Evolutionary conservation across 768 basidiomycete genomes (phyloP).

Genomic region (Lactifluus pinguis): DNA sequence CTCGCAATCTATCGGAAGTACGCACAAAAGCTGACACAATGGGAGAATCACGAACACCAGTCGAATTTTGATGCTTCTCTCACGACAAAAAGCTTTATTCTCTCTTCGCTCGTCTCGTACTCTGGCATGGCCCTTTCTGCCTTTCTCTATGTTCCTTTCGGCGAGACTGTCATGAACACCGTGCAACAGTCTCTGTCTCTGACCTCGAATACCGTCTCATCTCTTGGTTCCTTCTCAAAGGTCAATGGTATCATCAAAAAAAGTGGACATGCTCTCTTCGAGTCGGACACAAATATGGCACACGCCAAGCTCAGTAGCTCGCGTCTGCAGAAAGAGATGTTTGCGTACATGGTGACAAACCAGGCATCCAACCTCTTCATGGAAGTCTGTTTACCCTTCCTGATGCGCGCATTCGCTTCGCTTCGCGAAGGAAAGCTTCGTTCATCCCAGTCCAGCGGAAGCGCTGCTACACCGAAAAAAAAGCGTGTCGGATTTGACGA

Average conservation of each 20-base stretch:
- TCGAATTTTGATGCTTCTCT: conserved; percentile 70
- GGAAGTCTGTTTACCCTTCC: conserved; percentile 76
- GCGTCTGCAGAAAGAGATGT: conserved; percentile 83
- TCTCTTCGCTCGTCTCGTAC: conserved; percentile 85
- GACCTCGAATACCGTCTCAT: conserved; percentile 9
- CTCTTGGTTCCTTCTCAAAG: conserved; percentile 15
- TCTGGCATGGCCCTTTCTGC: conserved; percentile 88
- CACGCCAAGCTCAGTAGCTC: conserved; percentile 53
- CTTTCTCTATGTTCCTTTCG: conserved; percentile 93
- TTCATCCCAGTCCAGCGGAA: conserved; percentile 12
- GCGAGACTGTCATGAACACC: conserved; percentile 67
- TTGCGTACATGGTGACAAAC: conserved; percentile 85
- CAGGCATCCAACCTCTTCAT: conserved; percentile 71
- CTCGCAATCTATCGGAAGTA: conserved; percentile 62
- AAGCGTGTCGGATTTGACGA: conserved; percentile 70
- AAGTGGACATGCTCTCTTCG: background rate
- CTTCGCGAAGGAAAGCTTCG: conserved; percentile 33
- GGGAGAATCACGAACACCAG: conserved; percentile 88
- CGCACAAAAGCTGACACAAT: conserved; percentile 63
- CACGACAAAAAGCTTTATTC: conserved; percentile 83
- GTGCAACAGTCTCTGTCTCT: conserved; percentile 28
- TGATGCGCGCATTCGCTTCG: conserved; percentile 50
- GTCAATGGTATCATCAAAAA: conserved; percentile 21
- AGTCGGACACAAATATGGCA: conserved; percentile 24
- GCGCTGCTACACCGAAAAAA: conserved; percentile 32